Base-by-base conservation (phyloP, 805 yeast genomes). In the Clavispora vitiphila region DNA sequence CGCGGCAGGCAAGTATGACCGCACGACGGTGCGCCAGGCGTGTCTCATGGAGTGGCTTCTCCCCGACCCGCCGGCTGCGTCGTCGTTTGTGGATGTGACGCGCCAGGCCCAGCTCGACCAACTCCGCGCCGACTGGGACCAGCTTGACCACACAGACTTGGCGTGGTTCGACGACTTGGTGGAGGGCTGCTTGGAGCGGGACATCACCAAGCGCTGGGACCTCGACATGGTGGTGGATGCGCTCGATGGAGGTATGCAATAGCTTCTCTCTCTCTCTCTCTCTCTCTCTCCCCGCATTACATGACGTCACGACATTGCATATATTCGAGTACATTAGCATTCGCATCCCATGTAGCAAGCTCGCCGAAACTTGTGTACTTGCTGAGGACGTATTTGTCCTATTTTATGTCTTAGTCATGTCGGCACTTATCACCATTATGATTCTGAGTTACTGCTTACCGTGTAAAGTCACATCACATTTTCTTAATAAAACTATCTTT, bases 1-100 rank as follows among this genome's bases (percentile, higher is more conserved):
- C 34, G 62, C 80, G 23, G 75, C 82, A 4, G 91, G 86, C 2
- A 75, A 76, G 44, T 85, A 71, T 59, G 78, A 81, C 51, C 51
- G 52, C n/a, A 60, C 58, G 3, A 65, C 71, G 4, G 60, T 85
- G 43, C 49, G 57, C n/a, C 56, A 57, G 32, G 74, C 76, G 1
- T 64, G 74, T 34, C 55, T 66, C 25, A 38, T 60, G 32, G 60
- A 58, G 25, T 61, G 63, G 60, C 48, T 64, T 11, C 46, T 48
- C 38, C 47, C 49, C 7, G 51, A 47, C 9, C 43, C 42, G 7
- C 44, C 48, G 6, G 29, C 40, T 9, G 41, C 39, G 9, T 49
- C 51, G 15, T 47, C 51, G 23, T 34, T 49, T 23, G 46, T 43
- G 15, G 55, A 51, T 24, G 31, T 42, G 39, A 24, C 40, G 3